Evolutionary conservation across 2,329 filamentous ascomycete genomes (phyloP).

Genomic region (Diatrype stigma): DNA sequence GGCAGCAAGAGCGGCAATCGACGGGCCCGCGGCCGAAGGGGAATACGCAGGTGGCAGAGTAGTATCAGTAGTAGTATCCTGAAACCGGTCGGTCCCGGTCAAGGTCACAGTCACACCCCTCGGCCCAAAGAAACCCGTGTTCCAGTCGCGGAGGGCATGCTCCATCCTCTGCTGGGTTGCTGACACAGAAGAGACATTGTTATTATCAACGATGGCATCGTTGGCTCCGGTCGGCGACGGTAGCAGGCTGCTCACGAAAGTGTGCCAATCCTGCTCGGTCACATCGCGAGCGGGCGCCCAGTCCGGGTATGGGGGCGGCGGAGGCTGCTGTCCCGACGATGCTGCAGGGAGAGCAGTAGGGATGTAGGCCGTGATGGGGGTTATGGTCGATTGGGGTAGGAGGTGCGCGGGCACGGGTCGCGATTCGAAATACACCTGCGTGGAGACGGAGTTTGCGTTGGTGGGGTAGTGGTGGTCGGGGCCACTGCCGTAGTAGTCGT

Average conservation of each 20-base stretch:
- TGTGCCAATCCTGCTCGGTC: constrained; percentile 52
- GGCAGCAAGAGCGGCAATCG: background rate
- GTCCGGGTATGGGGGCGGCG: constrained; percentile 31
- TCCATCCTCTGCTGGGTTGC: constrained; percentile 29
- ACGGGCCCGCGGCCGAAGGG: background rate
- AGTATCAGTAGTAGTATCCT: no score
- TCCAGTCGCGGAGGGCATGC: constrained; percentile 49
- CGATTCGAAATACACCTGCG: constrained; percentile 44
- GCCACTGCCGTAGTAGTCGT: constrained; percentile 20
- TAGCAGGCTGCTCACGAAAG: constrained; percentile 54
- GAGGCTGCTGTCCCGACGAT: no score
- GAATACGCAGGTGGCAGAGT: no score
- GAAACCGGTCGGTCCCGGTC: no score
- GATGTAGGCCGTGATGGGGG: no score
- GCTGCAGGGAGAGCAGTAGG: no score
- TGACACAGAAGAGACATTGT: no score
- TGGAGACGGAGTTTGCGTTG: constrained; percentile 25
- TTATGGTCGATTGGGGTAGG: no score
- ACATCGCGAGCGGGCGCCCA: constrained; percentile 40
- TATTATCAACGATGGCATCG: constrained; percentile 25
- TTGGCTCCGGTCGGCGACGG: constrained; percentile 39
- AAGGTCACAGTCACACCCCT: constrained; percentile 43
- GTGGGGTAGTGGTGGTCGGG: constrained; percentile 21
- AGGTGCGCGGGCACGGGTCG: constrained; percentile 29
- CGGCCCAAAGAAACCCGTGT: constrained; percentile 51